Evolutionary conservation across 805 yeast genomes (phyloP).

Genomic region (Yarrowia phangngaensis): DNA sequence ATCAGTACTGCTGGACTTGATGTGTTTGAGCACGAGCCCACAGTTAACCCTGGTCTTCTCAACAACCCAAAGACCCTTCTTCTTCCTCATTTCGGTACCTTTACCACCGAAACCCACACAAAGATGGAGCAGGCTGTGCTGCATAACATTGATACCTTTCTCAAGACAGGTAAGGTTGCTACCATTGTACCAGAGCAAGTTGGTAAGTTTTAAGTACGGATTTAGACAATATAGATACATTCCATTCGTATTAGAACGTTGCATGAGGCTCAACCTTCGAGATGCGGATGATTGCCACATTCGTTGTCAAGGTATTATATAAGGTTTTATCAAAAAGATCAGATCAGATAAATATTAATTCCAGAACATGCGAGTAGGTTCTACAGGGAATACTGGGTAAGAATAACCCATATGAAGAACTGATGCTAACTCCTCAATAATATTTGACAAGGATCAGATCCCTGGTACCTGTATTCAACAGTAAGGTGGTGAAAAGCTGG

Average conservation of each 20-base stretch:
- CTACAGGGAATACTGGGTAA: background rate
- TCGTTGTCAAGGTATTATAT: too few species aligned
- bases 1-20: constrained; percentile 52
- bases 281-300: too few species aligned
- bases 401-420: too few species aligned
- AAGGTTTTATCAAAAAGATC: constrained; percentile 1
- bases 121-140: constrained; percentile 77
- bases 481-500: too few species aligned
- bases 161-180: constrained; percentile 63
- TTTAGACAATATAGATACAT: too few species aligned
- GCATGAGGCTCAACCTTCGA: background rate
- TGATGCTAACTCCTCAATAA: too few species aligned
- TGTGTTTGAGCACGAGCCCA: constrained; percentile 56
- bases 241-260: background rate
- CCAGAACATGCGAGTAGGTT: too few species aligned
- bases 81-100: constrained; percentile 52
- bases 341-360: constrained; percentile 1
- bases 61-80: constrained; percentile 46
- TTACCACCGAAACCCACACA: constrained; percentile 44
- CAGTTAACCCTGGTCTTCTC: constrained; percentile 46
- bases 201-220: constrained; percentile 28
- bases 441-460: too few species aligned
- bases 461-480: too few species aligned
- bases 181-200: constrained; percentile 70
- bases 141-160: constrained; percentile 54